Evolutionary conservation across 768 basidiomycete genomes (phyloP), one percentile per base, ranked within the genome.

Genomic region (Lentinus brumalis): DNA sequence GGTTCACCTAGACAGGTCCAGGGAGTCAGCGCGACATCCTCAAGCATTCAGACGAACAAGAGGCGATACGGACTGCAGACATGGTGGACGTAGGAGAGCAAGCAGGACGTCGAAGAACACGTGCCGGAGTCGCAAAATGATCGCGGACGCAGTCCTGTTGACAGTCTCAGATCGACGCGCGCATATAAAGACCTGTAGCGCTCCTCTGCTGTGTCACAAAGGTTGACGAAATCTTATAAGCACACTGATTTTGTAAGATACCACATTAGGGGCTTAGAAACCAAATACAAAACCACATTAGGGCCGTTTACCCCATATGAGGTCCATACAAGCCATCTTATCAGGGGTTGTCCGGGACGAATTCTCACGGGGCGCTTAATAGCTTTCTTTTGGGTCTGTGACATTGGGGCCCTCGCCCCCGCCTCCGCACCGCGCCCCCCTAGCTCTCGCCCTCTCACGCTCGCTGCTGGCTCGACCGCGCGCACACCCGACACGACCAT

Each of bases 1-100:
- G 96, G 69, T 87, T 86, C 71, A 92, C 88, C 89, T 91, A 73
- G 21, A 32, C 7, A 53, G 29, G 47, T 14, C 5, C 26, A 40
- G 15, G 39, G 30, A 26, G 66, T 40, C 8, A 44, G 11, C 4
- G 10, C 35, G 42, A 50, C 38, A 49, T 38, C 15, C 30, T 15
- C 11, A 16, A 35, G 30, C n/a, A 31, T 4, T 42, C 45, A 29
- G 39, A 7, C n/a, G 26, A 26, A 32, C 15, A 11, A 54, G 44
- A 16, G 51, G 52, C 30, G 41, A 42, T 5, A 81, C 85, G 59
- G 70, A 89, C 88, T 60, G 84, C 76, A 60, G 86, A 83, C 88
- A 89, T 89, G 83, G 80, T 73, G 69, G 68, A 71, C 69, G 59
- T 56, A 72, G 45, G 46, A 54, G 57, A 18, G 18, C 56, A 54